These are phyloP conservation scores for Ophiostoma novo-ulmi DNA, from an alignment of 2,329 filamentous ascomycete genomes.

Conservation along the genomic window DNA sequence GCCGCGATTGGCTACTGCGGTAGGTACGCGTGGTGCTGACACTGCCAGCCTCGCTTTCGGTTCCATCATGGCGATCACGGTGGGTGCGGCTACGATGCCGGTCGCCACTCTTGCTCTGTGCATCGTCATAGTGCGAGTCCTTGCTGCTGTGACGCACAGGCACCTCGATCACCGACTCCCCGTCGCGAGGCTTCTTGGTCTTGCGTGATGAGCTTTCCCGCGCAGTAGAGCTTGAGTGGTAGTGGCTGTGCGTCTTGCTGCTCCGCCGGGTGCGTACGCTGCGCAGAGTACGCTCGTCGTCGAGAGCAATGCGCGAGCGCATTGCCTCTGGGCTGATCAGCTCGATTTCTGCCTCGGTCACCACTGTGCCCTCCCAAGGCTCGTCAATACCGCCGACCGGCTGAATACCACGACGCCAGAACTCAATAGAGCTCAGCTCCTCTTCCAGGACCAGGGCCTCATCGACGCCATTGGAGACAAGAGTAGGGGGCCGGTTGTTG, in stretches of 20 bases:
- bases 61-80: slow-evolving; percentile 22
- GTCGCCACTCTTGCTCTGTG: slow-evolving; percentile 29
- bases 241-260: slow-evolving; percentile 30
- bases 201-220: slow-evolving; percentile 24
- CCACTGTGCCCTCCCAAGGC: slow-evolving; percentile 8
- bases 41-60: slow-evolving; percentile 32
- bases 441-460: slow-evolving; percentile 55
- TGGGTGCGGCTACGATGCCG: slow-evolving; percentile 35
- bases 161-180: background rate
- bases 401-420: slow-evolving; percentile 53
- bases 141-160: slow-evolving; percentile 17
- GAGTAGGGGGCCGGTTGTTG: background rate
- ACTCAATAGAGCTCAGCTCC: slow-evolving; percentile 54
- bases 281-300: slow-evolving; percentile 32
- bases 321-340: slow-evolving; percentile 54
- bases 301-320: slow-evolving; percentile 38
- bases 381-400: slow-evolving; percentile 37
- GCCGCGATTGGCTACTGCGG: slow-evolving; percentile 31
- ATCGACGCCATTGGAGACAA: slow-evolving; percentile 37
- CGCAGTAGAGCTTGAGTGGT: slow-evolving; percentile 23
- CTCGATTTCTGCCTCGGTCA: slow-evolving; percentile 42
- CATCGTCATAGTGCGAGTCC: slow-evolving; percentile 23
- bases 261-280: slow-evolving; percentile 32
- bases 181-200: slow-evolving; percentile 10
- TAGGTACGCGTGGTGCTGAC: slow-evolving; percentile 6